phyloP scores from a whole-genome alignment of 352 stramenopile genomes.

The Achlya hypogyna region DNA sequence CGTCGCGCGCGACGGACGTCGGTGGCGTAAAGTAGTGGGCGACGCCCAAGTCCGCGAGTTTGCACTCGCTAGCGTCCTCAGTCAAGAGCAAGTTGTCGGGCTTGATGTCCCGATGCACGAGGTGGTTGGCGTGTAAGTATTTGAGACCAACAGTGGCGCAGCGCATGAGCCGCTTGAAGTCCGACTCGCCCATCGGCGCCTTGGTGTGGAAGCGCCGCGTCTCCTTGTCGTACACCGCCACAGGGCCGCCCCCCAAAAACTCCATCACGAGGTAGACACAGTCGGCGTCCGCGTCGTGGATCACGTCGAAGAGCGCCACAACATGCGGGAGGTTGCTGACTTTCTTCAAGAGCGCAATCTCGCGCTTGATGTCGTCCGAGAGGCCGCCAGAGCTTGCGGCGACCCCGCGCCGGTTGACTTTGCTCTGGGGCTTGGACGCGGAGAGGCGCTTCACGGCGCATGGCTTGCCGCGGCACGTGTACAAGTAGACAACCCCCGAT shows the following conservation, averaged over 20 bases:
- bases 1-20: slow-evolving; percentile 33
- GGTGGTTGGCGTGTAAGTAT: slow-evolving; percentile 57
- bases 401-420: neutral
- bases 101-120: slow-evolving; percentile 84
- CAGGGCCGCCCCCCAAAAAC: slow-evolving; percentile 71
- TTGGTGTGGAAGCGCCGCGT: slow-evolving; percentile 28
- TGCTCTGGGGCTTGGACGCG: neutral
- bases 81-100: slow-evolving; percentile 69
- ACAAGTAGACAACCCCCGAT: slow-evolving; percentile 59
- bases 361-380: slow-evolving; percentile 49
- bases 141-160: slow-evolving; percentile 40
- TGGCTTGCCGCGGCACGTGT: slow-evolving; percentile 43
- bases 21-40: slow-evolving; percentile 49
- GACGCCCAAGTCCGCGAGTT: slow-evolving; percentile 73
- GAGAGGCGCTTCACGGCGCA: slow-evolving; percentile 7
- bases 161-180: slow-evolving; percentile 10
- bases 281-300: slow-evolving; percentile 51
- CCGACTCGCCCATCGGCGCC: neutral
- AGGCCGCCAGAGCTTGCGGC: slow-evolving; percentile 2
- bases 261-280: slow-evolving; percentile 77
- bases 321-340: slow-evolving; percentile 53
- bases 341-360: slow-evolving; percentile 74
- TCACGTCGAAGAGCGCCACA: slow-evolving; percentile 62
- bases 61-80: slow-evolving; percentile 49
- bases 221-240: slow-evolving; percentile 64